Base-by-base conservation (phyloP, 1,284 basidiomycete species). In the Vanrija pseudolonga region DNA sequence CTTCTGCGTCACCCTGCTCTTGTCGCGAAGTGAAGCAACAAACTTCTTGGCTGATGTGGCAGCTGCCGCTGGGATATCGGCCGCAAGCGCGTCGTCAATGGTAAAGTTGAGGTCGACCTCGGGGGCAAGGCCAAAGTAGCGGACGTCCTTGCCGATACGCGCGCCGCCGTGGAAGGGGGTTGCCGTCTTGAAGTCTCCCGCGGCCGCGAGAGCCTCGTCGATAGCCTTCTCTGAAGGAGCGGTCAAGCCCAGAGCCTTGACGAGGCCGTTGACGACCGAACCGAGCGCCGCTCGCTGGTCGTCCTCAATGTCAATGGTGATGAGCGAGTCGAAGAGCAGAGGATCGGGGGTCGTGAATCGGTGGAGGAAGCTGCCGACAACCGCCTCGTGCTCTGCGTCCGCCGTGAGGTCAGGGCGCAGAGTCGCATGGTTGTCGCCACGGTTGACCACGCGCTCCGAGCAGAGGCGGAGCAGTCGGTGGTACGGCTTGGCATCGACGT, bases 401-500 rank as follows among this genome's bases (percentile, higher is more conserved):
- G 76, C 52, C 26, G 68, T 61, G 4, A 61, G 50, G 66, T 90
- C 85, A 0, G 86, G 84, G 40, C 80, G 81, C 0, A 97, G 82
- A 0, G 83, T 82, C 68, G 95, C 93, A 76, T 97, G 93, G 57
- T 87, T 88, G 6, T 84, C 82, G 0, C 92, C 94, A 4, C 93
- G 86, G 18, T 62, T 60, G 6, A 83, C 66, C 45, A 97, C 81
- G 17, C 92, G 86, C 57, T 89, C 85, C 1, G 83, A 81, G 65
- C 88, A 91, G 37, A 94, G 80, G 0, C 87, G 84, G 59, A 90
- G 85, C 15, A 89, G 74, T 40, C 75, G 71, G 64, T 80, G 77
- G 49, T 75, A 76, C 0, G 79, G 57, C 71, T 86, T 81, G 19
- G 78, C 71, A 52, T 83, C 81, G 55, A 86, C 74, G 0, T 82